Conservation (phyloP, 176 grass and related monocot species). For the Zizania latifolia region DNA sequence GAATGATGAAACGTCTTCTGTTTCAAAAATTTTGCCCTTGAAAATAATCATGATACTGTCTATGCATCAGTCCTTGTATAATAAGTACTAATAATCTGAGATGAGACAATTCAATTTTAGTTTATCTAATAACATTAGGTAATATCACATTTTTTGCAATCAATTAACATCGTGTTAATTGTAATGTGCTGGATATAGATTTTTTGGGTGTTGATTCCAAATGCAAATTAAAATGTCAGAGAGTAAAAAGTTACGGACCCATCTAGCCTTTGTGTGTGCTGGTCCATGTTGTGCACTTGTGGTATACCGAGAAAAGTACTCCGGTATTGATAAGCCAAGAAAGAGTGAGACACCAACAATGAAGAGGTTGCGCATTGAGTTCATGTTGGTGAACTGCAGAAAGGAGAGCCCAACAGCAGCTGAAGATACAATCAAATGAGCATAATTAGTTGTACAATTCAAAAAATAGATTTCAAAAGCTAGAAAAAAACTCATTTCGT, state of each 20-base stretch:
- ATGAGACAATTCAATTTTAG: not conserved
- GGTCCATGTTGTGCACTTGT: slow-evolving; percentile 49
- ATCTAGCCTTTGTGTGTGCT: slow-evolving; percentile 84
- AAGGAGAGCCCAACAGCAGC: slow-evolving; percentile 89
- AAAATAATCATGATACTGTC: not conserved
- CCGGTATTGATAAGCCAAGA: slow-evolving; percentile 85
- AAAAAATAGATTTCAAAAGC: not conserved
- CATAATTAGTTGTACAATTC: not conserved
- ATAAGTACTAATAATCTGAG: not conserved
- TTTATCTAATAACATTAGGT: not conserved
- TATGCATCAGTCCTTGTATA: not conserved
- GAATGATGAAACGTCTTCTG: not conserved
- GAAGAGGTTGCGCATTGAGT: slow-evolving; percentile 94
- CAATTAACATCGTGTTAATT: not conserved
- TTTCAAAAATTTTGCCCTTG: not conserved
- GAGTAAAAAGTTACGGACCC: slow-evolving; percentile 42
- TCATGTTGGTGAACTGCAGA: slow-evolving; percentile 98
- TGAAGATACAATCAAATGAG: slow-evolving; percentile 34
- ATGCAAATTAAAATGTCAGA: not conserved
- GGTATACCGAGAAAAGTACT: slow-evolving; percentile 82
- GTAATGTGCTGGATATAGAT: not conserved
- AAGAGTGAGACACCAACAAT: slow-evolving; percentile 84
- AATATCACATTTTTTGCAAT: not conserved
- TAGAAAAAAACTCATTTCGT: not conserved
- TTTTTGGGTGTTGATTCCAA: not conserved